Evolutionary conservation across 352 stramenopile genomes (phyloP).

Genomic region (Phytophthora constricta): DNA sequence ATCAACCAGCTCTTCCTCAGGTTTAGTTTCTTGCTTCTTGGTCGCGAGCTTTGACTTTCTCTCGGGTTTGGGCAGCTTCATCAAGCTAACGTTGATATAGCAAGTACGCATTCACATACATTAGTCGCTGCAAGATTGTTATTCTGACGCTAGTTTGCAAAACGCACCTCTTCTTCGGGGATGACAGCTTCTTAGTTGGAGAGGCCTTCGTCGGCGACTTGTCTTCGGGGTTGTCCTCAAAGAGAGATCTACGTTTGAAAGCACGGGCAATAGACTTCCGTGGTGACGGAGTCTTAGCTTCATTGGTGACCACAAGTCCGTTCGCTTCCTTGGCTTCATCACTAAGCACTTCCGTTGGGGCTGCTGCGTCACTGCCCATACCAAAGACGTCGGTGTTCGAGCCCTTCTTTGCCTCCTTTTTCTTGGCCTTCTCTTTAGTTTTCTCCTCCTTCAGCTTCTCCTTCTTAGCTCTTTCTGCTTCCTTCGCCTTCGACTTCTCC

Average conservation of each 20-base stretch:
- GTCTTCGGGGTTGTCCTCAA: constrained; percentile 19
- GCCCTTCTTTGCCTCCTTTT: constrained; percentile 15
- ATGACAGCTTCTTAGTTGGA: constrained; percentile 7
- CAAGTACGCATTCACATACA: constrained; percentile 3
- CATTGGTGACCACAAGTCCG: neutral
- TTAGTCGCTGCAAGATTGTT: neutral
- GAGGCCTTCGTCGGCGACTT: constrained; percentile 26
- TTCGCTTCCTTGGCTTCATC: constrained; percentile 17
- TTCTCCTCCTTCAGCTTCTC: constrained; percentile 25
- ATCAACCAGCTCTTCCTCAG: constrained; percentile 14
- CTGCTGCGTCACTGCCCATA: constrained; percentile 9
- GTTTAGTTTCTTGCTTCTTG: constrained; percentile 26
- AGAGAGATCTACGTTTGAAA: constrained; percentile 22
- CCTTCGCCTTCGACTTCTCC: constrained; percentile 11
- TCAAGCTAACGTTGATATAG: no score
- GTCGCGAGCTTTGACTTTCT: constrained; percentile 26
- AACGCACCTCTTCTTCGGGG: constrained; percentile 31
- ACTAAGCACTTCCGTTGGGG: constrained; percentile 1
- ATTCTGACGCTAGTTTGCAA: neutral
- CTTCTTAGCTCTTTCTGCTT: constrained; percentile 13
- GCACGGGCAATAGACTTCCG: constrained; percentile 21
- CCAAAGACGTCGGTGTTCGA: neutral
- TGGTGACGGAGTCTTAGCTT: constrained; percentile 22
- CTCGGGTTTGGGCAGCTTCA: constrained; percentile 35
- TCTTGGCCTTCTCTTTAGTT: constrained; percentile 26